Evolutionary conservation across 768 basidiomycete species (phyloP), one percentile per base, ranked within the genome.

Genomic region (Rhodotorula kratochvilovae): DNA sequence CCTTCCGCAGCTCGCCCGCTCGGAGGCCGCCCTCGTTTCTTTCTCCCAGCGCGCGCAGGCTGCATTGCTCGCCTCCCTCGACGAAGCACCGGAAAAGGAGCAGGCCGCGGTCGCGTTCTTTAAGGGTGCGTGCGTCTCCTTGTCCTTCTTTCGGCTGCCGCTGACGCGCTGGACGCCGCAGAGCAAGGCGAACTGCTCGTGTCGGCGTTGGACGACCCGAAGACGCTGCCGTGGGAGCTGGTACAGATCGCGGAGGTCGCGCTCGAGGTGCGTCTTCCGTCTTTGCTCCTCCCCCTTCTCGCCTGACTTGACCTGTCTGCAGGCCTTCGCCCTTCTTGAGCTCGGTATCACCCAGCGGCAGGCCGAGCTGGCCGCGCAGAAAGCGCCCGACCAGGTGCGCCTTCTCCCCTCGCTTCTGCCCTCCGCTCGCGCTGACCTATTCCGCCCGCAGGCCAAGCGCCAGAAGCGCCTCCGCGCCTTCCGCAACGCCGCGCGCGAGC

Each of bases 311-410:
- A n/a, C n/a, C n/a, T n/a, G n/a, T n/a, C n/a, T 50, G 21, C 61
- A 91, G 90, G 90, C 88, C 5, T 86, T 90, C 76, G 83, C 90
- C 56, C 81, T 92, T 3, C 84, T 92, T 70, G 80, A 83, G 31
- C 82, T 89, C n/a, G 70, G 70, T 5, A 62, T 71, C 54, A 67
- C 71, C 6, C 60, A 66, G 50, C 46, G 70, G 5, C 36, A 61
- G 12, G 63, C 33, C 6, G 67, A 71, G 51, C 53, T 75, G 55
- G 61, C 61, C 0, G 36, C 35, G 21, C 17, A 36, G 19, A 68
- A 67, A 29, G 29, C 56, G 12, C 63, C 67, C 0, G 73, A 75
- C 35, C 70, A 75, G 46, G 73, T 75, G 15, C 56, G 67, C 25
- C 19, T 23, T 2, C 48, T 12, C 25, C 25, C 25, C 25, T 23